A percentile compares a stretch with the other conserved stretches of the same genome.
Conservation (phyloP, 176 grass and related monocot species). For the Calamus simplicifolius region DNA sequence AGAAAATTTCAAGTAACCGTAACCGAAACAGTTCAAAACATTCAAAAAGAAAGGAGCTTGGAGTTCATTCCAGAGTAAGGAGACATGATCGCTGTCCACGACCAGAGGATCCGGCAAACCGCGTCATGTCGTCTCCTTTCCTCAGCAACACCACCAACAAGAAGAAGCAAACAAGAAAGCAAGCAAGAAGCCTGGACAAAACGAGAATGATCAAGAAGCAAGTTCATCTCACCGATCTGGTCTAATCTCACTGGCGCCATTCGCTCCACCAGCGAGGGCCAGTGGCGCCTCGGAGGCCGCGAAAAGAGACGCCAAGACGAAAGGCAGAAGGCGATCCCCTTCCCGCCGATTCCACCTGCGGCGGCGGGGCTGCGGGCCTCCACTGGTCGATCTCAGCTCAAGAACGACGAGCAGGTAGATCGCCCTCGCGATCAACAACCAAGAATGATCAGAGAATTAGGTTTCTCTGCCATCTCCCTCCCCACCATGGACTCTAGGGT, state of each 20-base stretch:
- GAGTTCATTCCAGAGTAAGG: not conserved
- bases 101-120: not conserved
- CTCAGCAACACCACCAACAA: no score
- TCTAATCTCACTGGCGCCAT: no score
- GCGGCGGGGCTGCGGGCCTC: no score
- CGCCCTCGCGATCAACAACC: not conserved
- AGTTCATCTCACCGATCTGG: not conserved
- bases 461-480: conserved; percentile 6
- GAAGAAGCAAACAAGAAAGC: no score
- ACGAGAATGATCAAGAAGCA: not conserved
- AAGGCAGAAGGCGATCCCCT: not conserved
- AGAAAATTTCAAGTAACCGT: not conserved
- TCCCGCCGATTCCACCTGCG: no score
- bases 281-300: not conserved
- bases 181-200: no score
- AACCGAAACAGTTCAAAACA: not conserved
- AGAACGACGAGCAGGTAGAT: not conserved
- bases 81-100: not conserved
- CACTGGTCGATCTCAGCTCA: not conserved
- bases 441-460: not conserved
- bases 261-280: not conserved
- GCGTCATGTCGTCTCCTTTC: no score
- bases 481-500: not conserved
- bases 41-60: not conserved
- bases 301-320: not conserved